Percentiles rank a stretch among this genome's conserved stretches.
phyloP scores from a whole-genome alignment of 306 rosid genomes.

The Carpinus viminea region DNA sequence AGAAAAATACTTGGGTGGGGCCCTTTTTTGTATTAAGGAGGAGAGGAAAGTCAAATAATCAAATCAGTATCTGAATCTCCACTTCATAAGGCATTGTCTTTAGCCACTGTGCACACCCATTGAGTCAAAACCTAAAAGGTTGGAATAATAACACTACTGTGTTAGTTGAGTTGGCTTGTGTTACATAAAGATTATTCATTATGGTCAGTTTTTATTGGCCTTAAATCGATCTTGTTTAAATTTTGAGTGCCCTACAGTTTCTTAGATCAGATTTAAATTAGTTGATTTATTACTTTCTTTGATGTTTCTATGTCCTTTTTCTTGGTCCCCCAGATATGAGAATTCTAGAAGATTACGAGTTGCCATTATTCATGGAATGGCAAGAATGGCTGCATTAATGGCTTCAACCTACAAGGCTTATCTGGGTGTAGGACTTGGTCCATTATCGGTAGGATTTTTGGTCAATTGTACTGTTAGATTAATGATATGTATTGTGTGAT shows the following conservation, averaged over 20 bases:
- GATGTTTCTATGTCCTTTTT: not conserved
- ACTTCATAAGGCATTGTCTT: not conserved
- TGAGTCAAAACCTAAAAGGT: not conserved
- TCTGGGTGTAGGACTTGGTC: conserved; percentile 94
- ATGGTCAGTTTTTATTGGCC: not conserved
- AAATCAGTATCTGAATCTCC: not conserved
- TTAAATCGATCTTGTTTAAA: not conserved
- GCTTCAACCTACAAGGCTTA: conserved; percentile 93
- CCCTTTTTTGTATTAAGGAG: not conserved
- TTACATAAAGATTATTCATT: too few species aligned
- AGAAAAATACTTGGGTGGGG: not conserved
- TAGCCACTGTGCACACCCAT: not conserved
- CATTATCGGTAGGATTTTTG: conserved; percentile 62
- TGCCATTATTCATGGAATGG: conserved; percentile 88
- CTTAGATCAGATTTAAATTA: not conserved
- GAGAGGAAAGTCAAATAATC: not conserved
- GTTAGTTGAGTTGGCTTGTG: not conserved
- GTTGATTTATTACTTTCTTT: conserved; percentile 18
- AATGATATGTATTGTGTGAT: too few species aligned
- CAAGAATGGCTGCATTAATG: conserved; percentile 97
- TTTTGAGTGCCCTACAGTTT: not conserved
- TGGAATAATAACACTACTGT: not conserved
- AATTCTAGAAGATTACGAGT: conserved; percentile 72
- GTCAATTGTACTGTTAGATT: not conserved
- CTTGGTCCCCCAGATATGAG: conserved; percentile 61